Evolutionary conservation across 2,329 filamentous ascomycete genomes (phyloP), one percentile per base, ranked within the genome.

Genomic region (Cladosporium sp.): DNA sequence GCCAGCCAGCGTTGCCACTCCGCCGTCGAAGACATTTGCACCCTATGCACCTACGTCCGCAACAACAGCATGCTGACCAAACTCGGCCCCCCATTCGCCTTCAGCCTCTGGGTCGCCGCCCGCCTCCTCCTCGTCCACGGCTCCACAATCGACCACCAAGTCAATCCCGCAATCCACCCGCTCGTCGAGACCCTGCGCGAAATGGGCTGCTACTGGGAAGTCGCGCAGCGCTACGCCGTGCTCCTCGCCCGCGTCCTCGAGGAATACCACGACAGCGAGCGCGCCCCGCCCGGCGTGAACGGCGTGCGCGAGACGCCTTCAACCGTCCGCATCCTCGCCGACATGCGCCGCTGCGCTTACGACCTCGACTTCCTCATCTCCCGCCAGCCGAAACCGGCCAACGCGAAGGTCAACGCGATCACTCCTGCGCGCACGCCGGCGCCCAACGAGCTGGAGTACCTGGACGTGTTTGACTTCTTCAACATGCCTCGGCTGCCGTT

Each of bases 381-480:
- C 4, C 80, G 87, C 8, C 89, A 95, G 68, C 89, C 88, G 1
- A 46, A 54, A 9, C 44, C 46, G n/a, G 40, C 37, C 6, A 42
- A 46, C 11, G 54, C 54, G 6, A 50, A 50, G 19, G 3, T 38
- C 40, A 50, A 43, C 16, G 40, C 38, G 1, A 65, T 69, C 3
- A 68, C 68, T 1, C 67, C 55, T 59, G 74, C 51, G 58, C 49
- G 68, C 54, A 65, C 56, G 44, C 87, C 88, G 1, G 86, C 83
- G 9, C 81, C 86, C 1, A 89, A 93, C 60, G 89, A 95, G 64
- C 75, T 95, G 3, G 91, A 95, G 66, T 95, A 95, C 66, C 75
- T 95, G 2, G 90, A 95, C 62, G 87, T 95, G 0, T 95, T 96
- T 66, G 89, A 93, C 61, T 95, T 95, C 66, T 96, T 95, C 76